Conservation (phyloP, 192 early-diverging fungal species). For the Backusella luteola region DNA sequence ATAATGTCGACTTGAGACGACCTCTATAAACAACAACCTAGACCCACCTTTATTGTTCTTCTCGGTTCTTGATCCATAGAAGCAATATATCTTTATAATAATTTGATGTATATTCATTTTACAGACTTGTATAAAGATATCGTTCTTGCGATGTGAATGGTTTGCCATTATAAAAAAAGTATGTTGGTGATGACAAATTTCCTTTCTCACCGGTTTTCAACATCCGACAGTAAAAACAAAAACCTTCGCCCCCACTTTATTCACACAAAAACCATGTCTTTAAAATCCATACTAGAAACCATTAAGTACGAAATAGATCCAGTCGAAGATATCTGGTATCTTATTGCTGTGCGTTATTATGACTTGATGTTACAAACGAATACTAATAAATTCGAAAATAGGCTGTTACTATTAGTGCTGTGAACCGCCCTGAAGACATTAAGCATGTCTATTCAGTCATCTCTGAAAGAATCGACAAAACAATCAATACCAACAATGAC, state of each 20-base stretch:
- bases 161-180: background rate
- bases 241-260: background rate
- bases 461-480: background rate
- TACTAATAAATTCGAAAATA: background rate
- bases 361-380: background rate
- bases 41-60: too few relatives aligned
- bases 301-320: background rate
- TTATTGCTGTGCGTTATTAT: conserved; percentile 2
- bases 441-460: background rate
- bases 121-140: background rate
- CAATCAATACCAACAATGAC: background rate
- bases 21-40: too few relatives aligned
- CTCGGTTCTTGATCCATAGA: too few relatives aligned
- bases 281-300: background rate
- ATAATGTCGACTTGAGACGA: too few relatives aligned
- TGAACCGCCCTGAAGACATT: conserved; percentile 26
- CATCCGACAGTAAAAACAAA: background rate
- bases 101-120: background rate
- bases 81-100: too few relatives aligned
- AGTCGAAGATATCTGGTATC: conserved; percentile 3
- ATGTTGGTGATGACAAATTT: background rate
- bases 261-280: background rate
- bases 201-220: background rate
- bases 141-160: background rate
- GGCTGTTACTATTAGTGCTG: conserved; percentile 21